phyloP scores from a whole-genome alignment of 805 yeast species.

The Ogataea philodendri region DNA sequence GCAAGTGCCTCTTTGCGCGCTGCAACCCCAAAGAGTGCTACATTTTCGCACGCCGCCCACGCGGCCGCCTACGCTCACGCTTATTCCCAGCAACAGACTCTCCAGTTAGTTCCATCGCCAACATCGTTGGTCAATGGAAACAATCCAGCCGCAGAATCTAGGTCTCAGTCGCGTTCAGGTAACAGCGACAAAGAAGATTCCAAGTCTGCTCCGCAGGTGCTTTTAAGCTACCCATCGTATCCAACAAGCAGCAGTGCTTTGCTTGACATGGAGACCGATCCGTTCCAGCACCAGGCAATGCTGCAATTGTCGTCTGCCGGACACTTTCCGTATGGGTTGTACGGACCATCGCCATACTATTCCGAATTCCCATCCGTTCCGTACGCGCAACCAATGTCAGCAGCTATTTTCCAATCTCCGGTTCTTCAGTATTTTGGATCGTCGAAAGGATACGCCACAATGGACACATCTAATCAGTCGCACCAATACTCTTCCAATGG shows the following conservation, averaged over 20 bases:
- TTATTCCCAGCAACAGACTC: conserved; percentile 13
- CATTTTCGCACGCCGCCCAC: conserved; percentile 17
- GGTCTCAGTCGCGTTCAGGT: conserved; percentile 13
- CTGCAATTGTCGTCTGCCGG: conserved; percentile 20
- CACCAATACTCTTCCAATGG: conserved; percentile 1
- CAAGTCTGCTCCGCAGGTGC: conserved; percentile 17
- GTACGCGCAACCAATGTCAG: conserved; percentile 16
- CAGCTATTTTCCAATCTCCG: conserved; percentile 18
- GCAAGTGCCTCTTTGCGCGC: conserved; percentile 15
- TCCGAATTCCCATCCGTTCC: conserved; percentile 18
- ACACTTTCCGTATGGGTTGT: conserved; percentile 22
- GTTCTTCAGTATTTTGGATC: conserved; percentile 13
- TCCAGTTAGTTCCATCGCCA: conserved; percentile 20
- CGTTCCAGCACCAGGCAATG: conserved; percentile 17
- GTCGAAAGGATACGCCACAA: conserved; percentile 20
- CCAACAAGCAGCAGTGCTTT: conserved; percentile 14
- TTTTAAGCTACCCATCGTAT: conserved; percentile 16
- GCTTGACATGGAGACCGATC: conserved; percentile 20
- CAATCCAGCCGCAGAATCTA: conserved; percentile 10
- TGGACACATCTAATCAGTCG: conserved; percentile 18
- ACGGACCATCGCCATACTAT: conserved; percentile 24
- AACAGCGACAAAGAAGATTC: conserved; percentile 12
- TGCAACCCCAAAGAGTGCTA: conserved; percentile 22
- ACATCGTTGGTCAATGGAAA: conserved; percentile 13
- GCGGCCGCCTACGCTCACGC: conserved; percentile 16